Conservation (phyloP, 2,329 filamentous ascomycete species). For the Setomelanomma holmii region DNA sequence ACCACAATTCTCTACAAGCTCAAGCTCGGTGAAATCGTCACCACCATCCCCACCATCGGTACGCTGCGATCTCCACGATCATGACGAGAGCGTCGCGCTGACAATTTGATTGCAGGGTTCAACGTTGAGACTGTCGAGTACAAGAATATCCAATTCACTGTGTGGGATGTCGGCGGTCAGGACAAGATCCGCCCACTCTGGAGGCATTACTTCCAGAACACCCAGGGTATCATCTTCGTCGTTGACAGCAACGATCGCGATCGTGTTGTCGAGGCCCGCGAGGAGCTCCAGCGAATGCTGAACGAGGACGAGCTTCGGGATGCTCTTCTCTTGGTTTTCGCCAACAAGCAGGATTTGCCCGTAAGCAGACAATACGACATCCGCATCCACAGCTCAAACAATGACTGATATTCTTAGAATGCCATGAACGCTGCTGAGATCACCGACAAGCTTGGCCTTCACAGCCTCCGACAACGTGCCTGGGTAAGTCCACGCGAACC, state of each 20-base stretch:
- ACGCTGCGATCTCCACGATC: constrained; percentile 32
- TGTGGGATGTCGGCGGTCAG: constrained; percentile 98
- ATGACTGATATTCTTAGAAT: constrained; percentile 67
- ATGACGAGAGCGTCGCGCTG: constrained; percentile 25
- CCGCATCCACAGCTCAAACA: no score
- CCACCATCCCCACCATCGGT: constrained; percentile 95
- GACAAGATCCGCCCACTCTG: constrained; percentile 98
- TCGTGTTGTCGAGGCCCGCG: constrained; percentile 90
- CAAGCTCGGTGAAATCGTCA: constrained; percentile 97
- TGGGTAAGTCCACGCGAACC: constrained; percentile 75
- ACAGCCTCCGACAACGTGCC: constrained; percentile 96
- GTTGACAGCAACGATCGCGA: constrained; percentile 93
- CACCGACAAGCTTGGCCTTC: constrained; percentile 99
- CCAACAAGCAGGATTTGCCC: constrained; percentile 96
- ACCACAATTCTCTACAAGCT: constrained; percentile 98
- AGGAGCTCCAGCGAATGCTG: constrained; percentile 95
- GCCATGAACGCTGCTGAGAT: constrained; percentile 99
- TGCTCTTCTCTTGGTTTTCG: constrained; percentile 90
- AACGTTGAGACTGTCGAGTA: constrained; percentile 99
- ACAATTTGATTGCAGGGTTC: constrained; percentile 65
- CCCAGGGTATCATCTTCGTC: constrained; percentile 97
- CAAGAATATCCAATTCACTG: constrained; percentile 99
- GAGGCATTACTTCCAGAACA: constrained; percentile 97
- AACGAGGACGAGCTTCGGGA: constrained; percentile 98
- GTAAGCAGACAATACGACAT: constrained; percentile 74